A percentile compares a stretch with the other conserved stretches of the same genome.
phyloP scores from a whole-genome alignment of 202 grass and related monocot genomes.

The Setaria viridis region DNA sequence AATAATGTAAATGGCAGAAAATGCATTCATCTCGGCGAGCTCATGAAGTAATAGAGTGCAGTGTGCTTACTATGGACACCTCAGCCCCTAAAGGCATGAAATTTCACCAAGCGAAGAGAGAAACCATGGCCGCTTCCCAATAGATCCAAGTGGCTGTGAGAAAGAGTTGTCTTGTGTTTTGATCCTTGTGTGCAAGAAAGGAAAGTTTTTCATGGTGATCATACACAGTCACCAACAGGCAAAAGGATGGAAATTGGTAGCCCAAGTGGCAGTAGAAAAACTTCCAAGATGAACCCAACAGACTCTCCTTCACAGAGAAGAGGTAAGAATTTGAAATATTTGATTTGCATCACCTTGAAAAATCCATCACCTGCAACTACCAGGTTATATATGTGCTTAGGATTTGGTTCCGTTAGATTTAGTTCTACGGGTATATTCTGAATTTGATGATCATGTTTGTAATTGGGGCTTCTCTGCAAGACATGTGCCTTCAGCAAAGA shows the following conservation, averaged over 20 bases:
- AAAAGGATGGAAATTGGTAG: slow-evolving; percentile 22
- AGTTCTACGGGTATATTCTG: not conserved
- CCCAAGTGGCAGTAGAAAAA: not conserved
- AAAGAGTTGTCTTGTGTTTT: slow-evolving; percentile 34
- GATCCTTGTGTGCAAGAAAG: slow-evolving; percentile 23
- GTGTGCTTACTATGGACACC: too few relatives aligned
- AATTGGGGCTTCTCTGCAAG: slow-evolving; percentile 40
- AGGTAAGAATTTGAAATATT: slow-evolving; percentile 29
- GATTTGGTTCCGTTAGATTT: not conserved
- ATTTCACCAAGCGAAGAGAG: too few relatives aligned
- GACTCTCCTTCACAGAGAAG: not conserved
- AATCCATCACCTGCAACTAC: not conserved
- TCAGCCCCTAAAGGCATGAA: too few relatives aligned
- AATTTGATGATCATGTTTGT: slow-evolving; percentile 8
- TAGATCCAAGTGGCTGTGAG: slow-evolving; percentile 34
- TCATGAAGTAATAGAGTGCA: too few relatives aligned
- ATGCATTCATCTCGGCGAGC: too few relatives aligned
- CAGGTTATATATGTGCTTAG: slow-evolving; percentile 2
- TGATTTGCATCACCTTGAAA: slow-evolving; percentile 13
- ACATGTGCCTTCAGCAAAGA: slow-evolving; percentile 18
- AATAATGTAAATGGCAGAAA: too few relatives aligned
- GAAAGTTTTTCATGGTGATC: slow-evolving; percentile 5
- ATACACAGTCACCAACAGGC: not conserved
- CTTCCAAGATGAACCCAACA: slow-evolving; percentile 21
- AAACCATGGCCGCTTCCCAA: too few relatives aligned